Evolutionary conservation across 768 basidiomycete species (phyloP).

Genomic region (Rhodotorula kratochvilovae): DNA sequence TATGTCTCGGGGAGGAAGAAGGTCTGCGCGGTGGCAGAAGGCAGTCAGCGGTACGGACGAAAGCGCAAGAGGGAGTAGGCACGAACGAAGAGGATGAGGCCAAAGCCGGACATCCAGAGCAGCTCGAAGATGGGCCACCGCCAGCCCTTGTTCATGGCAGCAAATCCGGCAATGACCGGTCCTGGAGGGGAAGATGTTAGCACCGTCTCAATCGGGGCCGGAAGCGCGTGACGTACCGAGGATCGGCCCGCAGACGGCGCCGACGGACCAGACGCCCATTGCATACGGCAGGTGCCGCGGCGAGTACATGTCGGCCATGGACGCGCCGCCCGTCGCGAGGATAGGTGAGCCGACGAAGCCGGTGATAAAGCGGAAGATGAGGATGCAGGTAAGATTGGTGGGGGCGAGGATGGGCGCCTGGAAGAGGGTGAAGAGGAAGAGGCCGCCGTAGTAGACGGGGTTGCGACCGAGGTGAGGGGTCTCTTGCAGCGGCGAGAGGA

Average conservation of each 20-base stretch:
- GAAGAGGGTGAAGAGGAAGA: slow-evolving; percentile 47
- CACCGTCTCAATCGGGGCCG: not conserved
- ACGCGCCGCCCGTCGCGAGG: slow-evolving; percentile 48
- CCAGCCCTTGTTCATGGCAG: slow-evolving; percentile 48
- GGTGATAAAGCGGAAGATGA: slow-evolving; percentile 45
- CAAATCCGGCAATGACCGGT: slow-evolving; percentile 44
- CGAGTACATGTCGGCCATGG: slow-evolving; percentile 31
- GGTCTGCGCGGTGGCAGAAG: slow-evolving; percentile 11
- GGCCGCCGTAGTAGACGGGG: slow-evolving; percentile 47
- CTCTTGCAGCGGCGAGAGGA: slow-evolving; percentile 45
- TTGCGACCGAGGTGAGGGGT: slow-evolving; percentile 49
- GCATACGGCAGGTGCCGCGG: slow-evolving; percentile 18
- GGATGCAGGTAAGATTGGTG: not conserved
- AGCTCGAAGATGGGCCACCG: slow-evolving; percentile 48
- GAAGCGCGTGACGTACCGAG: slow-evolving; percentile 2
- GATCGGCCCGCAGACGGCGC: slow-evolving; percentile 33
- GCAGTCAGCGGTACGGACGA: not conserved
- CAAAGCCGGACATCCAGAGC: slow-evolving; percentile 46
- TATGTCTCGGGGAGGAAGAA: slow-evolving; percentile 49
- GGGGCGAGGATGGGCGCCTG: slow-evolving; percentile 41
- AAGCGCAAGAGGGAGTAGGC: not conserved
- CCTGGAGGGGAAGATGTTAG: not conserved
- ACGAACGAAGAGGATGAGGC: slow-evolving; percentile 43
- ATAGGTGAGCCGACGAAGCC: slow-evolving; percentile 50
- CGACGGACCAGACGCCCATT: slow-evolving; percentile 44